Percentiles rank a stretch among this genome's conserved stretches.
Conservation (phyloP, 495 filamentous ascomycete species). For the Venustampulla echinocandica region DNA sequence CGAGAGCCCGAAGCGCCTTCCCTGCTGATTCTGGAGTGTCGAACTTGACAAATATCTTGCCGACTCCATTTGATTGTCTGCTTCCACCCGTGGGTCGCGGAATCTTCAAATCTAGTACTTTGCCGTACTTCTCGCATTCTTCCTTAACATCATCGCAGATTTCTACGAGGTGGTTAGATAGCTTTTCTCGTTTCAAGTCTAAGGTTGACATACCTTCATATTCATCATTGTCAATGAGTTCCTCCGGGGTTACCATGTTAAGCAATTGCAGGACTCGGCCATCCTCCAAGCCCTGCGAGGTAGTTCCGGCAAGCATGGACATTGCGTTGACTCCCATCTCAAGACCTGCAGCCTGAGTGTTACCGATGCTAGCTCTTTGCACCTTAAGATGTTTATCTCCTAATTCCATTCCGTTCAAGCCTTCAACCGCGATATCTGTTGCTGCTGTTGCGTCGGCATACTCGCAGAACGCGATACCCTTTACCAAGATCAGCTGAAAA, state of each 20-base stretch:
- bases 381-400: conserved; percentile 82
- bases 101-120: conserved; percentile 77
- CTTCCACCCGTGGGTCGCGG: conserved; percentile 77
- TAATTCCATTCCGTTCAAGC: conserved; percentile 84
- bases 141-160: conserved; percentile 87
- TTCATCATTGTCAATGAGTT: conserved; percentile 86
- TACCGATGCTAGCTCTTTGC: conserved; percentile 79
- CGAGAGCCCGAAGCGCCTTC: conserved; percentile 74
- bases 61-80: conserved; percentile 76
- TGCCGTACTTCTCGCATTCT: conserved; percentile 86
- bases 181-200: not conserved
- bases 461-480: conserved; percentile 97
- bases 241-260: conserved; percentile 97
- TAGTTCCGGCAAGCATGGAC: conserved; percentile 96
- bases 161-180: conserved; percentile 45
- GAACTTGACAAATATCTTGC: conserved; percentile 96
- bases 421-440: conserved; percentile 82
- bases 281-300: conserved; percentile 63
- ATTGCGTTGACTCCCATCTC: conserved; percentile 98
- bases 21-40: conserved; percentile 69
- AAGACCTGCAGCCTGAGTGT: conserved; percentile 77
- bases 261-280: conserved; percentile 80
- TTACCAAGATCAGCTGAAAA: conserved; percentile 14
- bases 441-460: conserved; percentile 62
- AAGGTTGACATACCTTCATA: conserved; percentile 63